Conservation (phyloP, 805 yeast genomes). For the Henningerozyma blattae region DNA sequence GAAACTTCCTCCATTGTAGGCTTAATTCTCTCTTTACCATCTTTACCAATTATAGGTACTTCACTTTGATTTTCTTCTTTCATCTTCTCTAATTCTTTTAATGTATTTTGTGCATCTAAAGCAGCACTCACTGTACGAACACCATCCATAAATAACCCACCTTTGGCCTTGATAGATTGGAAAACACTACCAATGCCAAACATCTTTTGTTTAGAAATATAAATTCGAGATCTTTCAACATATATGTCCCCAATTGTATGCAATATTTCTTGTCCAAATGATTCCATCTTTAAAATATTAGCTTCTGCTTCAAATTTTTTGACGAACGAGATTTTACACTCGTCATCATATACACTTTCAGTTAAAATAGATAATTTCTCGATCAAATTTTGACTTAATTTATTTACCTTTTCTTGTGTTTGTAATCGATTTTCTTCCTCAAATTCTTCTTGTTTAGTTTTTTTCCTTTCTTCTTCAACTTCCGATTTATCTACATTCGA, state of each 20-base stretch:
- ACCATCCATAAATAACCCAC: slow-evolving; percentile 60
- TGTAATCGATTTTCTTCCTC: slow-evolving; percentile 68
- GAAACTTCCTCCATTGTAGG: slow-evolving; percentile 49
- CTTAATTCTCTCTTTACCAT: slow-evolving; percentile 43
- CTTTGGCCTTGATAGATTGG: slow-evolving; percentile 59
- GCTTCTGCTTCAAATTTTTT: slow-evolving; percentile 68
- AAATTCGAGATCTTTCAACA: slow-evolving; percentile 51
- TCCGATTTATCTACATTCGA: slow-evolving; percentile 18
- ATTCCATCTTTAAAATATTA: slow-evolving; percentile 69
- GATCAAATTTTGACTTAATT: slow-evolving; percentile 44
- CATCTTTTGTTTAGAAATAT: slow-evolving; percentile 49
- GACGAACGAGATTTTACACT: slow-evolving; percentile 50
- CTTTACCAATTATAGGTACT: slow-evolving; percentile 32
- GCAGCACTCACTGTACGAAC: slow-evolving; percentile 60
- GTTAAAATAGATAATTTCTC: slow-evolving; percentile 42
- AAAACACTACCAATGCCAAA: slow-evolving; percentile 60
- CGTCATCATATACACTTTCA: slow-evolving; percentile 51
- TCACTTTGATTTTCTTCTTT: slow-evolving; percentile 36
- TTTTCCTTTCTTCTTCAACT: slow-evolving; percentile 27
- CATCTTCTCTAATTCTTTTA: slow-evolving; percentile 59
- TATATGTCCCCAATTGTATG: slow-evolving; percentile 66
- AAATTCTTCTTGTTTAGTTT: slow-evolving; percentile 40
- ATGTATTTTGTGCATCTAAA: slow-evolving; percentile 63
- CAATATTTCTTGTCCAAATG: slow-evolving; percentile 70
- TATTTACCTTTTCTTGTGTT: slow-evolving; percentile 51